Base-by-base conservation (phyloP, 495 filamentous ascomycete genomes). In the Aspergillus kassunensis region DNA sequence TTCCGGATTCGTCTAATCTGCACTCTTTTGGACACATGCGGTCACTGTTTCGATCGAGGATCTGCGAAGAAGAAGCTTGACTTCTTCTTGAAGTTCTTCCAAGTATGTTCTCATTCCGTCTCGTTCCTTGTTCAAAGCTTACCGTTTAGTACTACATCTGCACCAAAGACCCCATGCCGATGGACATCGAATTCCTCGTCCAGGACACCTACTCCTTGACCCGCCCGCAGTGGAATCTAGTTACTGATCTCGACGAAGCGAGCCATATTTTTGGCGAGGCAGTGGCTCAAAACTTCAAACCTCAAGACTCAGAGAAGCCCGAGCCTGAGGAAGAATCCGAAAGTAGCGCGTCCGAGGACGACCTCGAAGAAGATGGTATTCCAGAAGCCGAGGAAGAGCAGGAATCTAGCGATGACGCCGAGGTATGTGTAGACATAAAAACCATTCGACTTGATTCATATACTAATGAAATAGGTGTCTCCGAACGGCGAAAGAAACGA, bases 131-230 rank as follows among this genome's bases (percentile, higher is more conserved):
- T 2, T 13, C 9, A 25, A 43, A 23, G 15, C 29, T 45, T 13
- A 45, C 15, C 25, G 3, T 39, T 31, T 46, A 91, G 81, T 97
- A 96, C 64, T 99, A 99, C 74, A 86, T 96, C 53, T 83, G 85
- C 60, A 88, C 87, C n/a, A 99, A 99, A 67, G 88, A 95, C 10
- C 78, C 88, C 2, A 65, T 96, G 35, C 95, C 93, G 2, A 96
- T 97, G 90, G 93, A 97, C 61, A 85, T 97, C 45, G 93, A 99
- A 55, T 99, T 97, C 69, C 85, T 96, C 35, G 81, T 97, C 21
- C 93, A 97, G 64, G 93, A 99, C 68, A 92, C 88, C 1, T 97
- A 86, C 67, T 80, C 85, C 16, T 68, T 86, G 40, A 86, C 87
- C 13, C 78, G 93, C 55, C 93, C 95, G 12, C 87, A 96, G 66